Percentiles rank a stretch among this genome's conserved stretches.
These are phyloP conservation scores for Wickerhamomyces bisporus DNA, from an alignment of 805 yeast genomes.

Conservation along the genomic window DNA sequence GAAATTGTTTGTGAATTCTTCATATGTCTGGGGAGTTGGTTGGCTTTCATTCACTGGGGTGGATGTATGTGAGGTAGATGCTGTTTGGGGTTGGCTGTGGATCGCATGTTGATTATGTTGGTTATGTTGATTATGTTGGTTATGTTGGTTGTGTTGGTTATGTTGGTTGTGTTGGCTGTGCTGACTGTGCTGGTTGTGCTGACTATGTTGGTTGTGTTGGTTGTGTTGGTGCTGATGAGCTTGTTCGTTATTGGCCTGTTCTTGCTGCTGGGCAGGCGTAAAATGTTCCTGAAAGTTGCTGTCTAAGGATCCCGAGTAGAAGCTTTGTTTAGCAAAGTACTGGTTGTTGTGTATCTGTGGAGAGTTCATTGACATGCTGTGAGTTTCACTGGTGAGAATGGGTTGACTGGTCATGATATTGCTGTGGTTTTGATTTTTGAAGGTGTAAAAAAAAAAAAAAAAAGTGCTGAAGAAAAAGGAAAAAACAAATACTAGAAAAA, in stretches of 20 bases:
- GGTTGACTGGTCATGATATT: too few species aligned
- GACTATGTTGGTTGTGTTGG: background rate
- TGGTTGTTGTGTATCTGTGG: slow-evolving; percentile 15
- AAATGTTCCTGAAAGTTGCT: slow-evolving; percentile 17
- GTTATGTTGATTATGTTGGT: too few species aligned
- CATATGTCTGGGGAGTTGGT: slow-evolving; percentile 7
- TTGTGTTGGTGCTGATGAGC: background rate
- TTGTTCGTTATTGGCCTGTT: background rate
- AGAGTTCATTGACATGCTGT: slow-evolving; percentile 19
- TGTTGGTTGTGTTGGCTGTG: slow-evolving; percentile 1
- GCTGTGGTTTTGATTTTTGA: too few species aligned
- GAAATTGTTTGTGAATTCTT: slow-evolving; percentile 17
- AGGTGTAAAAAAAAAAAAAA: background rate
- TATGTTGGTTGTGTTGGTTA: too few species aligned
- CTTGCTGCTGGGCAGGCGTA: slow-evolving; percentile 2
- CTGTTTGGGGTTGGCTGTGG: background rate
- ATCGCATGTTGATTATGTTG: slow-evolving; percentile 1
- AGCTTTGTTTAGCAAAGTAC: slow-evolving; percentile 16
- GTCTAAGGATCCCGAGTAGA: slow-evolving; percentile 14
- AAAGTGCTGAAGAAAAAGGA: background rate
- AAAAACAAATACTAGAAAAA: background rate
- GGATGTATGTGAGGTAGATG: slow-evolving; percentile 1
- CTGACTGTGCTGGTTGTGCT: slow-evolving; percentile 1
- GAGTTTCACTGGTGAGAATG: background rate
- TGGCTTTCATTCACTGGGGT: slow-evolving; percentile 3